Percentiles rank a stretch among this genome's conserved stretches.
phyloP scores from a whole-genome alignment of 2,329 filamentous ascomycete species.

The Calonectria leucothoes region DNA sequence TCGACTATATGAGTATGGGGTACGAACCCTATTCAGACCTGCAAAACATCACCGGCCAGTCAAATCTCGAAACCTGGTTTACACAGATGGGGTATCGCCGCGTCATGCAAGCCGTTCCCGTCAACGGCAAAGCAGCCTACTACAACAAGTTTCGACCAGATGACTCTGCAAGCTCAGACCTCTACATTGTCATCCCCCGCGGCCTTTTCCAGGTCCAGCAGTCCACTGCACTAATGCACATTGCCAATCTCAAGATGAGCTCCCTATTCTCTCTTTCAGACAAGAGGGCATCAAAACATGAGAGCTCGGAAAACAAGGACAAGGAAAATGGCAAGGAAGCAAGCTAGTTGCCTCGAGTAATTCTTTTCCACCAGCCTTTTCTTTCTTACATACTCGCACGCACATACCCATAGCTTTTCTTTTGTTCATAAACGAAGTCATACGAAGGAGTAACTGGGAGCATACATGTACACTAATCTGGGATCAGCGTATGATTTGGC shows the following conservation, averaged over 20 bases:
- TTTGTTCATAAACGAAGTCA: neutral
- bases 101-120: conserved; percentile 30
- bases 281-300: neutral
- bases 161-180: conserved; percentile 21
- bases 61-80: conserved; percentile 9
- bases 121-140: conserved; percentile 31
- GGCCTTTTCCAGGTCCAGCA: conserved; percentile 26
- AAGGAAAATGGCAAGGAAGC: neutral
- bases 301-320: neutral
- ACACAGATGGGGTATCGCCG: conserved; percentile 24
- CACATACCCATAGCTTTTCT: neutral
- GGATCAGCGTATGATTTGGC: neutral
- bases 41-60: conserved; percentile 5
- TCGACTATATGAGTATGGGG: conserved; percentile 34
- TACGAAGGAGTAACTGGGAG: neutral
- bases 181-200: conserved; percentile 33
- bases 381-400: neutral
- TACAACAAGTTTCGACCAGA: conserved; percentile 36
- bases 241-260: conserved; percentile 27
- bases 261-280: conserved; percentile 1
- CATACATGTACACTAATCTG: neutral
- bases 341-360: neutral
- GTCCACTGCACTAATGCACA: conserved; percentile 30
- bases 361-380: neutral
- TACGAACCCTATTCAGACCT: conserved; percentile 31